Evolutionary conservation across 1,139 yeast genomes (phyloP).

Genomic region (Pneumocystis canis): DNA sequence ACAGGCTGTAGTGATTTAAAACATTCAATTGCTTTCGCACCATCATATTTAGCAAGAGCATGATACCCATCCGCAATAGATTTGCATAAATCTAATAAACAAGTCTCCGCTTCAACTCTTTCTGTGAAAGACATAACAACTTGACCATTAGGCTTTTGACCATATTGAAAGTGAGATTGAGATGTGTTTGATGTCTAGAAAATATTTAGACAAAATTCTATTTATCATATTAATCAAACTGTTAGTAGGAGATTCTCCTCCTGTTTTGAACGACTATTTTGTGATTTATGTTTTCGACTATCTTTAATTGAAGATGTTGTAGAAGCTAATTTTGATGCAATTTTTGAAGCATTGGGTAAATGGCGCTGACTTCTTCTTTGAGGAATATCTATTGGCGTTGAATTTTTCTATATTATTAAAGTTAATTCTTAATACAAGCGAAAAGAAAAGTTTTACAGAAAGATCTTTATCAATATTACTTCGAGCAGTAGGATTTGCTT

Average conservation of each 20-base stretch:
- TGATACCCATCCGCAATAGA: constrained; percentile 52
- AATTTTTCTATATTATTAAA: background rate
- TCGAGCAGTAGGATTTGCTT: background rate
- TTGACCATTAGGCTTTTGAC: constrained; percentile 11
- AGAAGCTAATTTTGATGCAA: background rate
- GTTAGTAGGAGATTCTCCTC: background rate
- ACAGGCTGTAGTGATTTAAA: constrained; percentile 45
- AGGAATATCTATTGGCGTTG: background rate
- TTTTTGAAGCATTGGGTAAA: background rate
- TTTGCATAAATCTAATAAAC: constrained; percentile 39
- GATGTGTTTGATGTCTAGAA: background rate
- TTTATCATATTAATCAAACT: no score
- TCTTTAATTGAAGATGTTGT: background rate
- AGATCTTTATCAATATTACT: background rate
- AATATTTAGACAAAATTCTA: background rate
- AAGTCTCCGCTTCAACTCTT: constrained; percentile 33
- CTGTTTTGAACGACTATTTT: background rate
- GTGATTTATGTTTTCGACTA: background rate
- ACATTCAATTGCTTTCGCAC: constrained; percentile 62
- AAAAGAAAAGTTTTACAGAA: background rate
- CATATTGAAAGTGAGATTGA: background rate
- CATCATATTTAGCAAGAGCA: constrained; percentile 55
- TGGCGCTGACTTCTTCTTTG: constrained; percentile 1
- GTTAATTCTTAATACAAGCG: background rate
- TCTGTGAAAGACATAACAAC: constrained; percentile 14